Evolutionary conservation across 1,284 basidiomycete species (phyloP), one percentile per base, ranked within the genome.

Genomic region (Microbotryomycetes sp.): DNA sequence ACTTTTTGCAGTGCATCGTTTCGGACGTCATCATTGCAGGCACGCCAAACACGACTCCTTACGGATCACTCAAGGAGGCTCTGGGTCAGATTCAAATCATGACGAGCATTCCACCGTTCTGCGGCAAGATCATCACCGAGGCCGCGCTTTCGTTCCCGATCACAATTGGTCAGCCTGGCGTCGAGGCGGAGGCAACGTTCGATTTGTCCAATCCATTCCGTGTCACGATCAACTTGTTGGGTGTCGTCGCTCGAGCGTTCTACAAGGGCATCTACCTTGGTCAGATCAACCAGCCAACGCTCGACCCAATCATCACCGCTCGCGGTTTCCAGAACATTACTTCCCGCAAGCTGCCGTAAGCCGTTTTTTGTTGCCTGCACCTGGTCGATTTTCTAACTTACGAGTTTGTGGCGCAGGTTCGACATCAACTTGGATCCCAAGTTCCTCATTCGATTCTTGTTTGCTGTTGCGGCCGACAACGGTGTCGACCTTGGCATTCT

Each of bases 121-220:
- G 83, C 60, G 80, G 83, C 68, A 85, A 83, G 61, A 74, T 89
- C 61, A 84, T 89, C 70, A 77, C 76, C 6, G 24, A 53, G 9
- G 46, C 63, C 1, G 56, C 60, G 21, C 66, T 76, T 21, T 64
- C 57, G n/a, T 72, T 76, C 61, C 75, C 75, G 13, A 67, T 64
- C 49, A 66, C 74, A 65, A 74, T 76, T 45, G 67, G 51, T 45
- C 29, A 79, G 59, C 85, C 81, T 0, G 83, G 83, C 30, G 54
- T 46, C 9, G 30, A 52, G 13, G 84, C 84, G 3, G 76, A 78
- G 28, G 77, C 81, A 5, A 76, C 81, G 1, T 85, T 87, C 72
- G 76, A 76, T 2, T 77, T 89, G 52, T 76, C 77, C 16, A 89
- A 89, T 70, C 86, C 87, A 2, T 89, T 89, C 76, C 86, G 85